phyloP scores from a whole-genome alignment of 768 basidiomycete species.

The Rhodotorula taiwanensis region DNA sequence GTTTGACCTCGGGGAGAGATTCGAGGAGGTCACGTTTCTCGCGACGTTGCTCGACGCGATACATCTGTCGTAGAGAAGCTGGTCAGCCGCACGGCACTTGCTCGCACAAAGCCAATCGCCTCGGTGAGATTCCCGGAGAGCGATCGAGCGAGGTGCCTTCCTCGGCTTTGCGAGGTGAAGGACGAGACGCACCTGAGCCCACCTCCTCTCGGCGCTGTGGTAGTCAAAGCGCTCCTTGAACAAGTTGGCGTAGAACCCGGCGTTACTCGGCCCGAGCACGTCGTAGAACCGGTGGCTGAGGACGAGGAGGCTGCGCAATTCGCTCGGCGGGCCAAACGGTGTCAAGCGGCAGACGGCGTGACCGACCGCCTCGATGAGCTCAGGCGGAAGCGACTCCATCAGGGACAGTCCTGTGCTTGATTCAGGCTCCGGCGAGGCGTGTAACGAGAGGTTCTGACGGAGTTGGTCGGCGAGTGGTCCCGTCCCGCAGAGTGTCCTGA shows the following conservation, averaged over 20 bases:
- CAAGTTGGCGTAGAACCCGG: conserved; percentile 29
- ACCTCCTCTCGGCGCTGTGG: conserved; percentile 18
- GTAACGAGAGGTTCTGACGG: background rate
- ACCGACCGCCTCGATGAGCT: conserved; percentile 57
- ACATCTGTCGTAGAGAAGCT: conserved; percentile 1
- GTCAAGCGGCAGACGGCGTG: conserved; percentile 47
- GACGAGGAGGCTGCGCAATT: conserved; percentile 50
- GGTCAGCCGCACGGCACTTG: too few relatives aligned
- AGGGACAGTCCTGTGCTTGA: conserved; percentile 10
- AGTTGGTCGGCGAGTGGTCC: background rate
- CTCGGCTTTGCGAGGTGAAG: too few relatives aligned
- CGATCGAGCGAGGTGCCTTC: too few relatives aligned
- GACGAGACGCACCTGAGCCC: conserved; percentile 15
- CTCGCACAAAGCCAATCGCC: too few relatives aligned
- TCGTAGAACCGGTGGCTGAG: conserved; percentile 51
- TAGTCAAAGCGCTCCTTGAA: conserved; percentile 35
- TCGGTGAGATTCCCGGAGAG: too few relatives aligned
- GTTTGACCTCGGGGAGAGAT: conserved; percentile 15
- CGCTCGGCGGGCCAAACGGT: conserved; percentile 46
- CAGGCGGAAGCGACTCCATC: conserved; percentile 54
- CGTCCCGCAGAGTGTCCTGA: too few relatives aligned
- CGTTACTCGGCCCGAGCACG: conserved; percentile 44
- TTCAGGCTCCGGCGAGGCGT: background rate
- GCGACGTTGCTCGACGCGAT: conserved; percentile 22
- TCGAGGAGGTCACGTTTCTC: conserved; percentile 29